Evolutionary conservation across 1,139 yeast species (phyloP), one percentile per base, ranked within the genome.

Genomic region (Suhomyces panamericanus): DNA sequence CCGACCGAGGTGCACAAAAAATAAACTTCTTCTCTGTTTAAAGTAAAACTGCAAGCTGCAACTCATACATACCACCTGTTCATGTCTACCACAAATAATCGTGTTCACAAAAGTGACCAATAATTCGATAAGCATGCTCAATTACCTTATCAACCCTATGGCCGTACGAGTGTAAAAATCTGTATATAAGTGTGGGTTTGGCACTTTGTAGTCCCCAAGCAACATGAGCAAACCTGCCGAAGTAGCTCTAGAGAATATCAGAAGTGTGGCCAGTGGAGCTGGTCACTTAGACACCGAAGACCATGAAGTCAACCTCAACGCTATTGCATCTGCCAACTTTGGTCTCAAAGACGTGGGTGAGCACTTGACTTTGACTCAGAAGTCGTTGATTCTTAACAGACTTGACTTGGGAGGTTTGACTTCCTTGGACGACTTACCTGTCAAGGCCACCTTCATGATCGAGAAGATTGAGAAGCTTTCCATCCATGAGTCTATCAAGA

Each of bases 401-500:
- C 53, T 66, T 31, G 57, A 59, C 43, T 58, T 53, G 36, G 66
- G 58, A 35, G 60, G 61, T 15, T 61, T 66, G 46, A 41, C 48
- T 3, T 38, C 54, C n/a, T 56, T 60, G 40, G 66, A 64, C 12
- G 57, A 64, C 22, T 54, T 66, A 35, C 71, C 70, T 1, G 52
- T 57, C 10, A 47, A 50, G 8, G 68, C 62, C 5, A 47, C 63
- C 5, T 63, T 64, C 48, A 61, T 66, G 60, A 54, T 67, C 44
- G 69, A 65, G 46, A 64, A 66, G 41, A 58, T 66, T 33, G 63
- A 60, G 47, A 39, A 43, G 16, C 46, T 66, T 42, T 11, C 54
- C 1, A 49, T 49, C 10, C 50, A 49, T 4, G 70, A 66, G 38
- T 58, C 69, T 1, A 31, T 64, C 6, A 51, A 50, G 14, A 51